Conservation (phyloP, 192 early-diverging fungal genomes). For the Jimgerdemannia lactiflua region DNA sequence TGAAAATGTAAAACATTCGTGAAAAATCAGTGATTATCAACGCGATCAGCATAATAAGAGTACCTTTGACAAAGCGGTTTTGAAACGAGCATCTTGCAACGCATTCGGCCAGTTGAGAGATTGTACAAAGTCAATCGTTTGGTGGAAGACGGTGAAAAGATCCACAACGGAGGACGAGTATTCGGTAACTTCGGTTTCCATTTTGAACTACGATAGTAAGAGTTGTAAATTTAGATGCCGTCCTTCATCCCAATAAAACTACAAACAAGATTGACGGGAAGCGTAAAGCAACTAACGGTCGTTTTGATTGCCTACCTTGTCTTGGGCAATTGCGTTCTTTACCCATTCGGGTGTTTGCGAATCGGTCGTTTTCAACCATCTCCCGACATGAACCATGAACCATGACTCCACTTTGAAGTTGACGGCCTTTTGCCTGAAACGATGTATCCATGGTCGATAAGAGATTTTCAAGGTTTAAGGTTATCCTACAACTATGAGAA, state of each 20-base stretch:
- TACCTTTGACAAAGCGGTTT: constrained; percentile 66
- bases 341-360: constrained; percentile 71
- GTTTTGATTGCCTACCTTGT: constrained; percentile 42
- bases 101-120: constrained; percentile 64
- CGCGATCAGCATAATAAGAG: background rate
- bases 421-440: constrained; percentile 23
- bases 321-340: constrained; percentile 57
- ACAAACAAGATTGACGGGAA: too few species aligned
- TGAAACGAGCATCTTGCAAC: constrained; percentile 57
- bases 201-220: constrained; percentile 41
- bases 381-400: constrained; percentile 68
- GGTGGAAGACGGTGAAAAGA: constrained; percentile 76
- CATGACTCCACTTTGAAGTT: constrained; percentile 68
- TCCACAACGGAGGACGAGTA: constrained; percentile 80
- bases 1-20: background rate
- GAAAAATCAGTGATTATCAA: background rate
- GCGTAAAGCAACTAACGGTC: background rate
- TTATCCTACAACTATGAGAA: background rate
- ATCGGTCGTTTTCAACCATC: constrained; percentile 63
- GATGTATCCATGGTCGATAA: background rate
- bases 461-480: background rate
- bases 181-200: constrained; percentile 43
- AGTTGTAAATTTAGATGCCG: background rate
- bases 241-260: background rate
- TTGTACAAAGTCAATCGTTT: constrained; percentile 66